Conservation (phyloP, 371 early-diverging fungal genomes). For the Catenaria anguillulae region DNA sequence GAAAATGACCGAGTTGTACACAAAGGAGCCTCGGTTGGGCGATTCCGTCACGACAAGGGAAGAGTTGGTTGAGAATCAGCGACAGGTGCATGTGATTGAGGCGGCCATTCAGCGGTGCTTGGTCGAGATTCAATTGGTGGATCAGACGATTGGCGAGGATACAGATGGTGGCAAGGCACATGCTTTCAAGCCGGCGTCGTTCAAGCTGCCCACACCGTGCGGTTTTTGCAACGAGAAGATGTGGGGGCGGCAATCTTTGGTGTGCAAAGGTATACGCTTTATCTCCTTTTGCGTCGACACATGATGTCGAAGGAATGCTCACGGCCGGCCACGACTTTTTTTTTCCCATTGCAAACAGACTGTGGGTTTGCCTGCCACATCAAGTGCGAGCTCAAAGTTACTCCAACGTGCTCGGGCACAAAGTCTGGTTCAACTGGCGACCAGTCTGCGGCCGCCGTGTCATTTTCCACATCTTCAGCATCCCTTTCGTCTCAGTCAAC, state of each 20-base stretch:
- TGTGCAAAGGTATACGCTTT: slow-evolving; percentile 41
- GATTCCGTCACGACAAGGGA: slow-evolving; percentile 24
- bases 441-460: too few relatives aligned
- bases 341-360: slow-evolving; percentile 16
- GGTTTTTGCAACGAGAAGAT: slow-evolving; percentile 56
- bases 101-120: slow-evolving; percentile 16
- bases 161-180: slow-evolving; percentile 34
- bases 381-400: slow-evolving; percentile 73
- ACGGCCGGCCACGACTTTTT: too few relatives aligned
- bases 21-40: slow-evolving; percentile 21
- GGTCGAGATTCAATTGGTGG: slow-evolving; percentile 39
- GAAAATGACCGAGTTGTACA: slow-evolving; percentile 28
- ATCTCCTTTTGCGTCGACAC: too few relatives aligned
- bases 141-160: slow-evolving; percentile 37
- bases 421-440: too few relatives aligned
- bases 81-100: neutral
- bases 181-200: slow-evolving; percentile 53
- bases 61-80: neutral
- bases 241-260: slow-evolving; percentile 64
- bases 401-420: slow-evolving; percentile 51
- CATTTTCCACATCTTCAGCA: too few relatives aligned
- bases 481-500: too few relatives aligned
- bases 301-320: too few relatives aligned
- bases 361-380: slow-evolving; percentile 72
- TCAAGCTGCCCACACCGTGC: slow-evolving; percentile 65